These are phyloP conservation scores for Botrytis medusae DNA, from an alignment of 2,329 filamentous ascomycete species.

Conservation along the genomic window DNA sequence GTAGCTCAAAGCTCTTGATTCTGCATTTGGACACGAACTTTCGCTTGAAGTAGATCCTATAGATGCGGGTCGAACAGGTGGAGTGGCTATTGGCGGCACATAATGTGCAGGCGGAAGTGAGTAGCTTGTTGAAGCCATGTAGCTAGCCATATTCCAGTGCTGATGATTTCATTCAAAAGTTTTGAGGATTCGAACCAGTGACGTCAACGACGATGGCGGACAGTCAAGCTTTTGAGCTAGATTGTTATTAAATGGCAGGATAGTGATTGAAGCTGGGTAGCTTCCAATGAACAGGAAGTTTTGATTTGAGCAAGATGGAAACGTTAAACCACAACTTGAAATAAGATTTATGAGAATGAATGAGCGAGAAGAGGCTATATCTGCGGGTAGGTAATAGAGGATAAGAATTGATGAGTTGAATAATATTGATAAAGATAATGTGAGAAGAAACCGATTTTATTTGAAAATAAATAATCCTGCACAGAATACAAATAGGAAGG, in stretches of 20 bases:
- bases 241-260: neutral
- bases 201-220: neutral
- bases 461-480: neutral
- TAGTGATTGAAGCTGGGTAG: neutral
- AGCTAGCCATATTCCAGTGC: neutral
- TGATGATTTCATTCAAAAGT: neutral
- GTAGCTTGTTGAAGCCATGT: neutral
- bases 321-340: neutral
- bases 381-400: neutral
- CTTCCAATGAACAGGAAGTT: neutral
- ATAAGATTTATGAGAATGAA: neutral
- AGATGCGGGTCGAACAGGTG: neutral
- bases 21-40: neutral
- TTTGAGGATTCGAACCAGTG: neutral
- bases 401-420: neutral
- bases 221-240: neutral
- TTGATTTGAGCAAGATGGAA: neutral
- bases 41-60: neutral
- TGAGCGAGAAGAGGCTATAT: neutral
- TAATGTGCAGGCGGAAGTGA: neutral
- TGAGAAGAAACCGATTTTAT: neutral
- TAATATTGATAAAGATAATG: neutral
- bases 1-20: neutral
- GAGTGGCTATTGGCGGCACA: neutral
- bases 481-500: neutral